A percentile compares a stretch with the other conserved stretches of the same genome.
Conservation (phyloP, 345 rosid species). For the Streptanthus diversifolius region DNA sequence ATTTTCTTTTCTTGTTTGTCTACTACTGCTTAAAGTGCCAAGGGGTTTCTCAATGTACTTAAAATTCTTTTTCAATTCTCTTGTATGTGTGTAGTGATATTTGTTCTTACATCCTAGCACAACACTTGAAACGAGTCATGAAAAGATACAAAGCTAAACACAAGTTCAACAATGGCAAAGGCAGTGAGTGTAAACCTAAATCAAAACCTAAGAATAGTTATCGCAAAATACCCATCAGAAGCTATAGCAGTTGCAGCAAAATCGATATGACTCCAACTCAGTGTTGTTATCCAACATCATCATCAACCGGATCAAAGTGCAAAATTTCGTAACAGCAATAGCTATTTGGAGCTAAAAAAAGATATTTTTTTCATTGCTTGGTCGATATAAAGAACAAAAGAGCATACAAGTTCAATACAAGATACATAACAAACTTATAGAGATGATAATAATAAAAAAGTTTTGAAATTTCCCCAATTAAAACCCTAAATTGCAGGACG, state of each 20-base stretch:
- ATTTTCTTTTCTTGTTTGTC: constrained; percentile 24
- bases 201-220: not conserved
- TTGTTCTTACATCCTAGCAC: constrained; percentile 13
- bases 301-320: not conserved
- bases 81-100: constrained; percentile 24
- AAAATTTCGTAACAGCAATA: not conserved
- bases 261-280: not conserved
- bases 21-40: constrained; percentile 23
- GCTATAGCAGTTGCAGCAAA: not conserved
- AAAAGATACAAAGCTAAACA: constrained; percentile 1
- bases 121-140: not conserved
- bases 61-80: constrained; percentile 7
- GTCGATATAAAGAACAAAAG: not conserved
- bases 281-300: not conserved
- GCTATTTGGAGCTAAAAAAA: not conserved
- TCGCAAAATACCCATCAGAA: not conserved
- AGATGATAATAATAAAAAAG: not conserved
- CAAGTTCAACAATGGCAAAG: not conserved
- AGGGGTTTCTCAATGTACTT: constrained; percentile 31
- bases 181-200: not conserved
- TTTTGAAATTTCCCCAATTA: not conserved
- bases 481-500: constrained; percentile 20
- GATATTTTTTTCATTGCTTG: constrained; percentile 13
- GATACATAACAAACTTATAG: not conserved
- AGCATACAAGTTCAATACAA: constrained; percentile 4